Percentiles rank a stretch among this genome's conserved stretches.
These are phyloP conservation scores for Rutidosis leptorrhynchoides DNA, from an alignment of 129 eudicot genomes.

Conservation along the genomic window DNA sequence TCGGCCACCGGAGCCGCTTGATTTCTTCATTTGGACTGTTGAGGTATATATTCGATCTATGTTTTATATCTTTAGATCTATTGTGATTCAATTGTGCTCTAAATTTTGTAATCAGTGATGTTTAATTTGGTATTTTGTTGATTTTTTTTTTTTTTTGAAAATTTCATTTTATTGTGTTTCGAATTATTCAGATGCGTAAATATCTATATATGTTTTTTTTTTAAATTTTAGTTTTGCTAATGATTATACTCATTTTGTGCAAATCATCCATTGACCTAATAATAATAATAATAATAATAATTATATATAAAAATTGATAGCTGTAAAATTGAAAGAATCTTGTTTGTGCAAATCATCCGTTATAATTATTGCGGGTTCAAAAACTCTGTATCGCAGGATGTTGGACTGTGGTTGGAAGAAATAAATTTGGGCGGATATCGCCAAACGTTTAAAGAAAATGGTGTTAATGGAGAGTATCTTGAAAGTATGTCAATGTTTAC, in stretches of 20 bases:
- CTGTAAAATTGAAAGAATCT: too few relatives aligned
- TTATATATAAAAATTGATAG: too few relatives aligned
- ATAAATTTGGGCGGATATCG: constrained; percentile 94
- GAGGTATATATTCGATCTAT: constrained; percentile 43
- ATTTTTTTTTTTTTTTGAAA: too few relatives aligned
- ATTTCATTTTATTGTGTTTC: too few relatives aligned
- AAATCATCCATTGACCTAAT: not conserved
- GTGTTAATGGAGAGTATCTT: constrained; percentile 95
- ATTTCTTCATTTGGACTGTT: constrained; percentile 96
- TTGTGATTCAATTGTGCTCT: constrained; percentile 17
- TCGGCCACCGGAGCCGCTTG: constrained; percentile 91
- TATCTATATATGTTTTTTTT: too few relatives aligned
- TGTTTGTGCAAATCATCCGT: too few relatives aligned
- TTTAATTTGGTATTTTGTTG: constrained; percentile 17
- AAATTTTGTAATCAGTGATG: not conserved
- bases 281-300: too few relatives aligned
- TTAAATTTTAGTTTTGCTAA: not conserved
- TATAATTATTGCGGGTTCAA: constrained; percentile 16
- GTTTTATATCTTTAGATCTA: not conserved
- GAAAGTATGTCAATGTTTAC: constrained; percentile 99
- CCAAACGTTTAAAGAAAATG: constrained; percentile 81
- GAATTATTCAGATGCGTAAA: not conserved
- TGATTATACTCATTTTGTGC: not conserved
- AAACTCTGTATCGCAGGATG: constrained; percentile 62
- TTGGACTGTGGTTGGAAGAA: constrained; percentile 92